Conservation (phyloP, 108 stramenopile species). For the Epipyxis sp. region DNA sequence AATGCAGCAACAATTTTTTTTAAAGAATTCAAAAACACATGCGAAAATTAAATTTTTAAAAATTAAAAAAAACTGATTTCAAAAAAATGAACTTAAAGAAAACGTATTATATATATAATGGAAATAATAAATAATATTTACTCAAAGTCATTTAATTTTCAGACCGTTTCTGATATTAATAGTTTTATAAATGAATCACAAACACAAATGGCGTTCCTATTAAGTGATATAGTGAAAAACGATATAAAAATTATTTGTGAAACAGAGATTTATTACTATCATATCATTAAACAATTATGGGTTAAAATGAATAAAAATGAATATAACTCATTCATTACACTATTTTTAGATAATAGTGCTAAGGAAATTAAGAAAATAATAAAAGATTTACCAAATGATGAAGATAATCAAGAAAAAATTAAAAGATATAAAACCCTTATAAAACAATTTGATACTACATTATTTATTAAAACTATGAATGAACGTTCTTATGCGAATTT, state of each 20-base stretch:
- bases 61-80: neutral
- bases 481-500: neutral
- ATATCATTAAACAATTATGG: neutral
- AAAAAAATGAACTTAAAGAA: neutral
- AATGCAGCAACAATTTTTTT: neutral
- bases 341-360: neutral
- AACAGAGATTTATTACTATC: neutral
- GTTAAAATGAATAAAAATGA: neutral
- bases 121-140: neutral
- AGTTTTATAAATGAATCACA: neutral
- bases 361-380: neutral
- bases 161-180: neutral
- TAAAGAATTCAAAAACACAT: neutral
- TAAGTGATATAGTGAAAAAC: neutral
- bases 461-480: neutral
- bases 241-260: neutral
- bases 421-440: neutral
- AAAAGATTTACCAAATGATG: neutral
- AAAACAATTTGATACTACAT: neutral
- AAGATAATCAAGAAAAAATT: neutral
- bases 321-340: neutral
- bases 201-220: neutral
- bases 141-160: neutral
- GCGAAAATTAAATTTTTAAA: neutral
- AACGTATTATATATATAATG: neutral